These are phyloP conservation scores for Circinella umbellata DNA, from an alignment of 371 early-diverging fungal genomes.

Conservation along the genomic window DNA sequence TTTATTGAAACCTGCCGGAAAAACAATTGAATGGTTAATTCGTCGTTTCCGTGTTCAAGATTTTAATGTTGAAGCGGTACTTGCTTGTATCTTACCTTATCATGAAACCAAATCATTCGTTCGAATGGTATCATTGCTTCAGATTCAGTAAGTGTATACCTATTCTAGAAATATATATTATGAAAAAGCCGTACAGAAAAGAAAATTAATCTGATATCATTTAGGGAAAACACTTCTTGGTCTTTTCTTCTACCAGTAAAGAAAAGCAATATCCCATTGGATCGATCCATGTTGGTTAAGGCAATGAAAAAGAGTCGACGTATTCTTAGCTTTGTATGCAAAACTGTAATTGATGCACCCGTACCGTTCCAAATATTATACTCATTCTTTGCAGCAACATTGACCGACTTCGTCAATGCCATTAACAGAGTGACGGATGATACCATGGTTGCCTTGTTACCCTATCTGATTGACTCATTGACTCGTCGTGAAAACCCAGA, in stretches of 20 bases:
- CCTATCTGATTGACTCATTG: constrained; percentile 62
- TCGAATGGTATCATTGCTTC: constrained; percentile 76
- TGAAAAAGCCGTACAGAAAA: not conserved
- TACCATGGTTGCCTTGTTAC: constrained; percentile 55
- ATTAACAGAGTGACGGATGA: constrained; percentile 53
- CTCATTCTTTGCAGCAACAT: constrained; percentile 70
- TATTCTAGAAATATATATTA: too few relatives aligned
- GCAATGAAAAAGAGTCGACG: constrained; percentile 59
- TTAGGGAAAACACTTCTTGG: constrained; percentile 70
- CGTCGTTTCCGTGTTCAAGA: constrained; percentile 89
- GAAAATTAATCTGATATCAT: not conserved
- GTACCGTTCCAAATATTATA: constrained; percentile 60
- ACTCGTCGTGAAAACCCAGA: constrained; percentile 51
- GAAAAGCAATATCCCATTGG: constrained; percentile 62
- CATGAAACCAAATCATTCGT: constrained; percentile 91
- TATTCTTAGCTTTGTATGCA: constrained; percentile 71
- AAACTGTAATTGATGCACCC: constrained; percentile 49
- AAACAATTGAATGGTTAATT: constrained; percentile 92
- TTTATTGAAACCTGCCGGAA: constrained; percentile 79
- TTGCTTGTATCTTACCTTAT: constrained; percentile 87
- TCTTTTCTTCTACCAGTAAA: constrained; percentile 67
- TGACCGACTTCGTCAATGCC: constrained; percentile 64
- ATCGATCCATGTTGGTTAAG: constrained; percentile 66
- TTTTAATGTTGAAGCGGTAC: constrained; percentile 80
- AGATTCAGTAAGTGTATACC: constrained; percentile 56